A percentile compares a stretch with the other conserved stretches of the same genome.
These are phyloP conservation scores for Acacia concinna DNA, from an alignment of 331 rosid genomes.

Conservation along the genomic window DNA sequence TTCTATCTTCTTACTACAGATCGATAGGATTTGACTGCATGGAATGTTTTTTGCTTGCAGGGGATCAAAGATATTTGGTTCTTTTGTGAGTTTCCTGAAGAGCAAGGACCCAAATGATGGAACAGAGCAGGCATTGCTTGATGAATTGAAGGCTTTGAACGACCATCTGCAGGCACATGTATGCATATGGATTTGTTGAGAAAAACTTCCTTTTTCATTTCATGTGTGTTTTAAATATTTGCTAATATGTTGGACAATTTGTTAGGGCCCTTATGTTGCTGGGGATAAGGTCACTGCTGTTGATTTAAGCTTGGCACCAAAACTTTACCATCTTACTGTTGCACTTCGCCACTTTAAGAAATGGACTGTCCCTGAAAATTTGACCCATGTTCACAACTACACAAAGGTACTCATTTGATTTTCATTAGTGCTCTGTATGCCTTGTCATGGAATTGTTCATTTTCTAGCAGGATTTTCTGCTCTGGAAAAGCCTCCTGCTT, in stretches of 20 bases:
- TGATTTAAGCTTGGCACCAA: constrained; percentile 91
- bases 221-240: not conserved
- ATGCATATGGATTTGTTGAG: constrained; percentile 27
- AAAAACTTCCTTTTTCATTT: not conserved
- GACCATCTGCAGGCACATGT: constrained; percentile 87
- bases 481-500: not conserved
- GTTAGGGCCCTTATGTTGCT: constrained; percentile 85
- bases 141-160: constrained; percentile 70
- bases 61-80: constrained; percentile 73
- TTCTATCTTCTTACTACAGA: constrained; percentile 7
- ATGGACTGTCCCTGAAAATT: constrained; percentile 67
- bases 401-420: constrained; percentile 48
- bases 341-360: constrained; percentile 84
- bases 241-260: constrained; percentile 34
- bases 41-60: too few relatives aligned
- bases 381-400: constrained; percentile 56
- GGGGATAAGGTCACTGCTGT: constrained; percentile 83
- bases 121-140: constrained; percentile 74
- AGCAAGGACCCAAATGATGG: constrained; percentile 90
- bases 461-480: not conserved
- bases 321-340: constrained; percentile 72
- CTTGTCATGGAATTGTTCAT: not conserved
- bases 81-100: constrained; percentile 69
- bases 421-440: constrained; percentile 14
- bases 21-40: too few relatives aligned